A percentile compares a stretch with the other conserved stretches of the same genome.
Evolutionary conservation across 2,329 filamentous ascomycete species (phyloP).

Genomic region (Pseudogymnoascus pannorum): DNA sequence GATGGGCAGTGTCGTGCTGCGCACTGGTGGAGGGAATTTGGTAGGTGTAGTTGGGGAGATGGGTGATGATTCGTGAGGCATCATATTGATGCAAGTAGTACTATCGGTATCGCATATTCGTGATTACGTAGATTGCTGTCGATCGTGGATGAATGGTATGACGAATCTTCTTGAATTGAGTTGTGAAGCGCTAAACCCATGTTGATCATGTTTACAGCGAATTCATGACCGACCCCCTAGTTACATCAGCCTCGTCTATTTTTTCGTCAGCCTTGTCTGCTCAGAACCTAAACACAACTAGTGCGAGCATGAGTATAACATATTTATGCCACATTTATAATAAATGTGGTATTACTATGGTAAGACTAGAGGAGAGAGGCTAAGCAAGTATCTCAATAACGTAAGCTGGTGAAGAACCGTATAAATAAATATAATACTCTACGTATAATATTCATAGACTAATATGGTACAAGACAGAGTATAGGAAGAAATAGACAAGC

Average conservation of each 20-base stretch:
- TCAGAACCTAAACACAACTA: neutral
- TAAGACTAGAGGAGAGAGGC: neutral
- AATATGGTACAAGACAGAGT: neutral
- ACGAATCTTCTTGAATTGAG: neutral
- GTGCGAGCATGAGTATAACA: neutral
- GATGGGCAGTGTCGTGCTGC: constrained; percentile 21
- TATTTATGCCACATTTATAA: neutral
- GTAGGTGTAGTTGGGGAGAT: constrained; percentile 5
- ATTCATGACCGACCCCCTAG: neutral
- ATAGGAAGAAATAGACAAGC: neutral
- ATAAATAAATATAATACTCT: too few relatives aligned
- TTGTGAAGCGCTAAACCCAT: neutral
- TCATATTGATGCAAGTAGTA: constrained; percentile 8
- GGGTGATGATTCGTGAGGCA: constrained; percentile 8
- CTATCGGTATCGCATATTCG: constrained; percentile 3
- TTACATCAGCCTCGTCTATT: neutral
- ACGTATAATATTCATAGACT: neutral
- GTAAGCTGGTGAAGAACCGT: neutral
- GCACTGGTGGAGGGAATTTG: constrained; percentile 20
- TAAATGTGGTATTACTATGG: neutral
- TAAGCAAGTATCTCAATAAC: neutral
- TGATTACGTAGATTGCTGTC: neutral
- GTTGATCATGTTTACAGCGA: neutral
- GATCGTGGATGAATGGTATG: neutral
- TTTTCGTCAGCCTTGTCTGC: neutral